Evolutionary conservation across 2,329 filamentous ascomycete species (phyloP).

Genomic region (Albifimbria verrucaria): DNA sequence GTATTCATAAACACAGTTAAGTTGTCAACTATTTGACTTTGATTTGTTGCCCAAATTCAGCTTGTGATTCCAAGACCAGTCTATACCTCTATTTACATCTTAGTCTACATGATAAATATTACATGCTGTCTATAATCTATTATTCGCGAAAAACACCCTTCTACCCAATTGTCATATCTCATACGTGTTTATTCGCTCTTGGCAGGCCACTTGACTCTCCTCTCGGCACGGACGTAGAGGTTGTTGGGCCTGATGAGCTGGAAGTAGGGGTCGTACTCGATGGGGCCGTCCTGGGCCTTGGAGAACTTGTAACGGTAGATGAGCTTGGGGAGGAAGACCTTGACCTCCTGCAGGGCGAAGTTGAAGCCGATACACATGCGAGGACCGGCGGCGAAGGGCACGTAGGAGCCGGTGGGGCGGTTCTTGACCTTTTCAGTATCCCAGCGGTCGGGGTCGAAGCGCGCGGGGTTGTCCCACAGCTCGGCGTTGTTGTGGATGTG

Average conservation of each 20-base stretch:
- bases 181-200: conserved; percentile 6
- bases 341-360: conserved; percentile 59
- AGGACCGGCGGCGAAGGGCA: conserved; percentile 56
- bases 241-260: conserved; percentile 55
- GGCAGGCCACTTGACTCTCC: conserved; percentile 45
- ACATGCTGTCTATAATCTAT: no score
- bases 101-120: no score
- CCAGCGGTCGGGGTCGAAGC: conserved; percentile 60
- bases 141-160: no score
- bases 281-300: conserved; percentile 43
- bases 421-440: conserved; percentile 50
- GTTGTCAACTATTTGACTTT: no score
- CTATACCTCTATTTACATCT: no score
- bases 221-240: conserved; percentile 48
- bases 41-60: no score
- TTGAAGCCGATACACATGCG: conserved; percentile 63
- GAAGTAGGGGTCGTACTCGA: conserved; percentile 59
- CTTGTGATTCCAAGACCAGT: no score
- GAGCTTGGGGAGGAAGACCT: conserved; percentile 55
- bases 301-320: conserved; percentile 56
- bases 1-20: no score
- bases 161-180: no score
- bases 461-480: conserved; percentile 55
- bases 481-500: conserved; percentile 51
- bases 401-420: conserved; percentile 48